A percentile compares a stretch with the other conserved stretches of the same genome.
Conservation (phyloP, 2,329 filamentous ascomycete genomes). For the Ophiostoma fasciatum region DNA sequence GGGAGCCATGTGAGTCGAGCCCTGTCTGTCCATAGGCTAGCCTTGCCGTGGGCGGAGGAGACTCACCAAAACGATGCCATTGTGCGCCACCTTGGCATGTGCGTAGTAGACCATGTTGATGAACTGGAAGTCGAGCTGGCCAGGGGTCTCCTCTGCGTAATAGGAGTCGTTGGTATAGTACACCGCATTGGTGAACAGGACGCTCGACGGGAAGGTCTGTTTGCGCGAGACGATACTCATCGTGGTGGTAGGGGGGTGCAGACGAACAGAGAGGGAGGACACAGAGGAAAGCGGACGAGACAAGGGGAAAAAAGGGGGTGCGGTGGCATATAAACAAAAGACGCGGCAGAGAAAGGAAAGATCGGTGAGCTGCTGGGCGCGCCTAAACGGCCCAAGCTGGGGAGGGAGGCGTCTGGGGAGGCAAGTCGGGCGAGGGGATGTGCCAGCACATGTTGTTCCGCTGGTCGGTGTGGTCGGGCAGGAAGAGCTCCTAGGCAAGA, state of each 20-base stretch:
- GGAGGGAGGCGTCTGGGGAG: background rate
- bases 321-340: background rate
- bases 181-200: conserved; percentile 57
- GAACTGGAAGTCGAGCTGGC: conserved; percentile 57
- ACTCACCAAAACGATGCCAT: conserved; percentile 63
- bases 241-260: no score
- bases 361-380: conserved; percentile 4
- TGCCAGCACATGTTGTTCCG: conserved; percentile 8
- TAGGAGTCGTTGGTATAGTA: conserved; percentile 74
- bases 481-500: no score
- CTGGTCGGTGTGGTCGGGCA: background rate
- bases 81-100: conserved; percentile 57
- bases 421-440: conserved; percentile 3
- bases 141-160: conserved; percentile 59
- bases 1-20: conserved; percentile 2
- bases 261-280: background rate
- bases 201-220: conserved; percentile 17
- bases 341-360: background rate
- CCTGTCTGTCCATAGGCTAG: no score
- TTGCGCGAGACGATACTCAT: no score
- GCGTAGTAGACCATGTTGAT: conserved; percentile 75
- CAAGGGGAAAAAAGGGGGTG: background rate
- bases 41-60: background rate
- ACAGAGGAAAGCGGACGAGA: background rate
- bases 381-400: no score